A percentile compares a stretch with the other conserved stretches of the same genome.
These are phyloP conservation scores for Podosphaera fusca DNA, from an alignment of 2,329 filamentous ascomycete genomes.

Conservation along the genomic window DNA sequence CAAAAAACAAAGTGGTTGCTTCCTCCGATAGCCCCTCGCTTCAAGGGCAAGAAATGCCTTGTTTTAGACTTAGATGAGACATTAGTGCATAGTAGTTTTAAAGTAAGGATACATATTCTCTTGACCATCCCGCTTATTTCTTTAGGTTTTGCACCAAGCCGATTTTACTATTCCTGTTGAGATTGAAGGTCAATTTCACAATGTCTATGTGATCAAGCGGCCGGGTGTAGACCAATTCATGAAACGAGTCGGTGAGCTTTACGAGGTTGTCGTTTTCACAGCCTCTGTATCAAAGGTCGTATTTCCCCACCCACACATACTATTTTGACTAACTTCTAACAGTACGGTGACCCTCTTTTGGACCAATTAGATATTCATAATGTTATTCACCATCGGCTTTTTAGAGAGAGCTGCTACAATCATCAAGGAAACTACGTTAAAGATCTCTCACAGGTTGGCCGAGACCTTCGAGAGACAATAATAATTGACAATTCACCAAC, in stretches of 20 bases:
- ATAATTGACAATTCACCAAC: constrained; percentile 99
- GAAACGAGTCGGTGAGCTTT: constrained; percentile 92
- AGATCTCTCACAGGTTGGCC: constrained; percentile 88
- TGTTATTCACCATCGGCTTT: constrained; percentile 85
- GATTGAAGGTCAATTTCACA: constrained; percentile 96
- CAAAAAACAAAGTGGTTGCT: constrained; percentile 29
- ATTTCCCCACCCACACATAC: background rate
- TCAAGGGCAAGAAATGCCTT: constrained; percentile 76
- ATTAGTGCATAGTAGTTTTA: constrained; percentile 94
- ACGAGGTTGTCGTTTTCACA: constrained; percentile 96
- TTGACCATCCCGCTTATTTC: constrained; percentile 1
- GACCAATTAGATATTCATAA: constrained; percentile 95
- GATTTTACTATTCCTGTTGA: constrained; percentile 98
- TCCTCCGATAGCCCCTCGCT: constrained; percentile 56
- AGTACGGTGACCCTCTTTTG: constrained; percentile 90
- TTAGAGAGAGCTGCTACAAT: constrained; percentile 97
- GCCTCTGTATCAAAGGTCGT: constrained; percentile 86
- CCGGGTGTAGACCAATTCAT: constrained; percentile 98
- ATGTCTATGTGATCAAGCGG: constrained; percentile 97
- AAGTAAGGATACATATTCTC: constrained; percentile 33
- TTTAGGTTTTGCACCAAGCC: constrained; percentile 80
- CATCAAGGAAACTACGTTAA: constrained; percentile 99
- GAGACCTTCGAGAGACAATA: constrained; percentile 89
- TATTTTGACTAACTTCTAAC: constrained; percentile 4
- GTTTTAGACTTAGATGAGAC: constrained; percentile 94